Conservation (phyloP, 495 filamentous ascomycete genomes). For the Penicillium arizonense region DNA sequence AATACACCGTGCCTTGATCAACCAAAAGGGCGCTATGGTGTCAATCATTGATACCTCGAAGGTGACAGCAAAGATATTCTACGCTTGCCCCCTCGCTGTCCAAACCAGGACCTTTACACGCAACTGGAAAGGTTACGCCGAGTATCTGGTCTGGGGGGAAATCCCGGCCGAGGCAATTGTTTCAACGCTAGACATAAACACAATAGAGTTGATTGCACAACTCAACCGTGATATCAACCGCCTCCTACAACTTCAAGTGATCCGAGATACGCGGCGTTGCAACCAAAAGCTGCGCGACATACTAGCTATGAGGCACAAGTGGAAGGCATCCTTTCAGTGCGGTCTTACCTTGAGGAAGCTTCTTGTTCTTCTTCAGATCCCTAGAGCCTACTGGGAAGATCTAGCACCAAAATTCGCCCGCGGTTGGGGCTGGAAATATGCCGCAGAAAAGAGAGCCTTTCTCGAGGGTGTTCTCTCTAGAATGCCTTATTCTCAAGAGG, state of each 20-base stretch:
- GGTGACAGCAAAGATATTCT: slow-evolving; percentile 21
- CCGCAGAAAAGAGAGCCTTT: background rate
- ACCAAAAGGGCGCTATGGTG: slow-evolving; percentile 25
- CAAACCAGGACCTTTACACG: slow-evolving; percentile 14
- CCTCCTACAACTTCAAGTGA: slow-evolving; percentile 24
- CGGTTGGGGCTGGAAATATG: background rate
- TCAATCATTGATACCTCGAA: slow-evolving; percentile 31
- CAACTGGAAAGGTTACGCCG: slow-evolving; percentile 28
- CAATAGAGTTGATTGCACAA: slow-evolving; percentile 15
- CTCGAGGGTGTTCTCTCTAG: too few relatives aligned
- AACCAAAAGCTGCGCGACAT: background rate
- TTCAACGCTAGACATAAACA: slow-evolving; percentile 20
- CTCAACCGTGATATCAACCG: slow-evolving; percentile 16
- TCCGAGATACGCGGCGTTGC: background rate
- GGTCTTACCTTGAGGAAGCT: background rate
- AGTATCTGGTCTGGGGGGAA: slow-evolving; percentile 35
- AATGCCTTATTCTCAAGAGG: background rate
- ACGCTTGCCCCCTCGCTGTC: slow-evolving; percentile 20
- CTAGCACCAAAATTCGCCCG: background rate
- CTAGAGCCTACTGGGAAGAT: background rate
- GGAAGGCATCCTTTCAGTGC: background rate
- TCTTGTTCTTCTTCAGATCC: background rate
- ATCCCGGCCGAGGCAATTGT: slow-evolving; percentile 26
- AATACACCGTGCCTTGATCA: slow-evolving; percentile 30
- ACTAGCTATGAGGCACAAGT: background rate